Evolutionary conservation across 169 alveolate species (phyloP), one percentile per base, ranked within the genome.

Genomic region (Toxoplasma gondii): DNA sequence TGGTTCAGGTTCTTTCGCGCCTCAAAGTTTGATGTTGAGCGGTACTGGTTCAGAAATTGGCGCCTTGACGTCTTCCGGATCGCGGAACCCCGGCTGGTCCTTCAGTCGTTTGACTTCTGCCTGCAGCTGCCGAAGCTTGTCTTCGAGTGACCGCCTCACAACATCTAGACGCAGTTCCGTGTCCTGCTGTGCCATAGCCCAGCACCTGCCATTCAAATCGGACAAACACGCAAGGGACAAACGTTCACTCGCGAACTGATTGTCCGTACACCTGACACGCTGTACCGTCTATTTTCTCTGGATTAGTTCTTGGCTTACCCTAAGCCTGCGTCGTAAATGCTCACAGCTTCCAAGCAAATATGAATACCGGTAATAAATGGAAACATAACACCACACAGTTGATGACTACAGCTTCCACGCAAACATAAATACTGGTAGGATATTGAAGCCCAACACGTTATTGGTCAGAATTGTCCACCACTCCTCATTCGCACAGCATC

Each of bases 101-200:
- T 45, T 80, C 38, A 81, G 88, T n/a, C 67, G 45, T 36, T 54
- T 38, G 24, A 36, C 49, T 69, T 88, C 86, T 24, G 86, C 64
- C 58, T 88, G 93, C 58, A 88, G 84, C 69, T 43, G 69, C 43
- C 54, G 49, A 29, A 88, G 54, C 41, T 88, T 88, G 43, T 49
- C 93, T 29, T 88, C 93, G 12, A 88, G 58, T 12, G 93, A 41
- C 39, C 93, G 83, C 24, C 93, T 41, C 93, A 88, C 93, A 7
- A 88, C 54, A 24, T 88, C 93, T 9, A 88, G 84, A 5, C 93
- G 93, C 0, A 88, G 64, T 67, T 88, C 93, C 44, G 93, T 88
- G 84, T 88, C 93, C 78, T 88, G 93, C 84, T 88, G 93, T 31
- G 93, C 69, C 64, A 45, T 88, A 9, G 93, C 93, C 93, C 93